These are phyloP conservation scores for Suillus spraguei DNA, from an alignment of 768 basidiomycete genomes.

Conservation along the genomic window DNA sequence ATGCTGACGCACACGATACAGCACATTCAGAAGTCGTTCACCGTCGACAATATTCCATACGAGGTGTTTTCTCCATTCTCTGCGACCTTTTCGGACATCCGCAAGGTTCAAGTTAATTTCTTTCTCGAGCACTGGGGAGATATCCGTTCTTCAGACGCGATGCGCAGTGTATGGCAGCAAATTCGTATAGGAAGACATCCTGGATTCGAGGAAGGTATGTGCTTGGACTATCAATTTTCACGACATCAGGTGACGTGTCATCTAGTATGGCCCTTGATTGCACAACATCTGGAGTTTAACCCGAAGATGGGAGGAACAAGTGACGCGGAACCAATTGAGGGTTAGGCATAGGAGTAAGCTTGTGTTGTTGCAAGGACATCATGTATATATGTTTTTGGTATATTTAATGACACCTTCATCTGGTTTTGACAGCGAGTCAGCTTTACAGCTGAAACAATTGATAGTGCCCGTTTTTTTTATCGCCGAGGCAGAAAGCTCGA, in stretches of 20 bases:
- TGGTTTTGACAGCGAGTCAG: not conserved
- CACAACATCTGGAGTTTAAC: conserved; percentile 62
- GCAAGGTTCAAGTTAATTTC: conserved; percentile 80
- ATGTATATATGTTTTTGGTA: conserved; percentile 7
- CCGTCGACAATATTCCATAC: conserved; percentile 78
- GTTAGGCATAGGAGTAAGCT: conserved; percentile 11
- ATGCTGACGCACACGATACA: conserved; percentile 26
- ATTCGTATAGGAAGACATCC: conserved; percentile 83
- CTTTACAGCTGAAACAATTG: not conserved
- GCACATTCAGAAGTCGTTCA: conserved; percentile 78
- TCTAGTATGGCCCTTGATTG: conserved; percentile 69
- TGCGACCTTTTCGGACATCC: conserved; percentile 77
- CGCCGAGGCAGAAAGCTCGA: not conserved
- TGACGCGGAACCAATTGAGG: conserved; percentile 24
- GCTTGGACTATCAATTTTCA: not conserved
- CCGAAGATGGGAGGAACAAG: conserved; percentile 34
- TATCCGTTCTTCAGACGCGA: conserved; percentile 80
- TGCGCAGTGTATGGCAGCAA: conserved; percentile 84
- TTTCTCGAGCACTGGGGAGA: conserved; percentile 84
- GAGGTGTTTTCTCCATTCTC: conserved; percentile 89
- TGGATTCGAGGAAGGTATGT: conserved; percentile 82
- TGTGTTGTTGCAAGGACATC: not conserved
- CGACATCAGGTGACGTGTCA: conserved; percentile 16
- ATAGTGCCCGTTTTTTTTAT: not conserved
- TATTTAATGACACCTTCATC: not conserved